Evolutionary conservation across 768 basidiomycete genomes (phyloP).

Genomic region (Mrakia gelida): DNA sequence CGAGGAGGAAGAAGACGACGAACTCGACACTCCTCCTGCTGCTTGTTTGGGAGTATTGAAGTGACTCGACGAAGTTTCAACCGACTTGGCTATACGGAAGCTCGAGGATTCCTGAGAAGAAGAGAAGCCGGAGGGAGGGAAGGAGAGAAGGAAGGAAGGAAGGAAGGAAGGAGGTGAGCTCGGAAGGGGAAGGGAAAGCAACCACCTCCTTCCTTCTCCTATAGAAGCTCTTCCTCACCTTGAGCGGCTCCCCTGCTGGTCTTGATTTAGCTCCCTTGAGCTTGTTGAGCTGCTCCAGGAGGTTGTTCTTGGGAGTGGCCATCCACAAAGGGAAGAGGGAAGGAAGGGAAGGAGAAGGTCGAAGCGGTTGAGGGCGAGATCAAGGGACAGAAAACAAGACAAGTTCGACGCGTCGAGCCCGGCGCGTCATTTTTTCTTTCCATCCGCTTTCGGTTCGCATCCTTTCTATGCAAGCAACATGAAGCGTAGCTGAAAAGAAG

Average conservation of each 20-base stretch:
- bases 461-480: too few species aligned
- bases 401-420: too few species aligned
- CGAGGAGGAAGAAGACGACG: conserved; percentile 2
- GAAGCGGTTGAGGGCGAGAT: too few species aligned
- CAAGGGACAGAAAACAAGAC: too few species aligned
- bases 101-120: background rate
- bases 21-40: background rate
- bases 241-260: background rate
- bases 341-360: background rate
- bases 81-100: background rate
- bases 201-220: background rate
- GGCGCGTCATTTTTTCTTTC: too few species aligned
- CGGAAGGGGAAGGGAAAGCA: background rate
- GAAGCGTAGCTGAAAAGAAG: too few species aligned
- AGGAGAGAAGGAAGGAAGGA: background rate
- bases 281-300: conserved; percentile 22
- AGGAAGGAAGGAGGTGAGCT: background rate
- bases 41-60: background rate
- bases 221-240: background rate
- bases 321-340: background rate
- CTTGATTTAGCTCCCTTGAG: conserved; percentile 19
- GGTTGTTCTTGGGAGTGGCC: conserved; percentile 29
- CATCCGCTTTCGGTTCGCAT: too few species aligned
- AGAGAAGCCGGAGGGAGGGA: background rate
- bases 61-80: background rate